Percentiles rank a stretch among this genome's conserved stretches.
phyloP scores from a whole-genome alignment of 192 early-diverging fungal species.

The Backusella australiensis region DNA sequence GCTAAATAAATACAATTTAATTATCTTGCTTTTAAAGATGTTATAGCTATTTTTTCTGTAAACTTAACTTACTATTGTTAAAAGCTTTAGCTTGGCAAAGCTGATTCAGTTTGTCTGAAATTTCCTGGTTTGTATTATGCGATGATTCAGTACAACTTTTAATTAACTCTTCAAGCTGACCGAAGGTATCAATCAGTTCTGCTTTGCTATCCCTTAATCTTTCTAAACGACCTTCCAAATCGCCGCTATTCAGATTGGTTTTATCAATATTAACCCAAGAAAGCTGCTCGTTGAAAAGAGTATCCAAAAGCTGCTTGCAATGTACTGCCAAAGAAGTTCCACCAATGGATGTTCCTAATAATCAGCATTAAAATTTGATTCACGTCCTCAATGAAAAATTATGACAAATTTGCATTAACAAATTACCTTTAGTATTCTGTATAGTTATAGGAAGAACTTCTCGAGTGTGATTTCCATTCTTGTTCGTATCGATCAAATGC shows the following conservation, averaged over 20 bases:
- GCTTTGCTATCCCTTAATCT: neutral
- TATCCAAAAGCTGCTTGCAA: neutral
- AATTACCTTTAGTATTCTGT: neutral
- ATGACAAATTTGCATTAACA: neutral
- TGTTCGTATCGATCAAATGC: neutral
- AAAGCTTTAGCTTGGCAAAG: neutral
- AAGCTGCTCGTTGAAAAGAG: neutral
- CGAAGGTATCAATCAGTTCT: neutral
- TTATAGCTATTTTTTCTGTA: neutral
- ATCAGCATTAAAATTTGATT: neutral
- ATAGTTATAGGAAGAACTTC: neutral
- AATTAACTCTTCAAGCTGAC: neutral
- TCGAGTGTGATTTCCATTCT: neutral
- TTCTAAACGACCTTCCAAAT: neutral
- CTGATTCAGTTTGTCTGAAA: neutral
- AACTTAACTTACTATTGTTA: neutral
- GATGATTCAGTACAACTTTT: neutral
- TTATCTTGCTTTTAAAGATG: neutral
- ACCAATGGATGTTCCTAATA: neutral
- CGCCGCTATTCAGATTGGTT: neutral
- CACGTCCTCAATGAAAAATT: no score
- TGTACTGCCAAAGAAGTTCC: neutral
- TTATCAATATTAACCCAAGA: neutral
- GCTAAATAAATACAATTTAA: neutral
- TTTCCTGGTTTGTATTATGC: neutral